phyloP scores from a whole-genome alignment of 345 rosid genomes.

The Crucihimalaya himalaica region DNA sequence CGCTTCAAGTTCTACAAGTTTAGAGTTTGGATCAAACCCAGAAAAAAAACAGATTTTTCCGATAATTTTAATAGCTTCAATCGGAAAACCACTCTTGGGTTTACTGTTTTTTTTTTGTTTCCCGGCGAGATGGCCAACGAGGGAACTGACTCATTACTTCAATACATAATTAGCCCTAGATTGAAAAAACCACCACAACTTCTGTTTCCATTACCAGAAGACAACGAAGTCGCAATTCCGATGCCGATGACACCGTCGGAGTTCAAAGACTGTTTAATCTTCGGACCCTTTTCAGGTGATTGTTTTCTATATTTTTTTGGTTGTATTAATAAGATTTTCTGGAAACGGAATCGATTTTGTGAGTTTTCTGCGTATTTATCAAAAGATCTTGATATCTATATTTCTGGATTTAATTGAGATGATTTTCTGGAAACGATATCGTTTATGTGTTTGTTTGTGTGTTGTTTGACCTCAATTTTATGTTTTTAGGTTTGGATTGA shows the following conservation, averaged over 20 bases:
- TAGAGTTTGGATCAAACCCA: not conserved
- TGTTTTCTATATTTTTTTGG: too few species aligned
- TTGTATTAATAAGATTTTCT: too few species aligned
- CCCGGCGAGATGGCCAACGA: constrained; percentile 34
- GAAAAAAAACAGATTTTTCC: not conserved
- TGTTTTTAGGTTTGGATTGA: too few species aligned
- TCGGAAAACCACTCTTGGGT: not conserved
- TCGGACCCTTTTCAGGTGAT: constrained; percentile 69
- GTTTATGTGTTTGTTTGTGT: too few species aligned
- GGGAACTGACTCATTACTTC: constrained; percentile 56
- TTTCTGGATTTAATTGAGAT: too few species aligned
- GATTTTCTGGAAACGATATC: too few species aligned
- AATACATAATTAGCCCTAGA: constrained; percentile 47
- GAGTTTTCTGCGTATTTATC: too few species aligned
- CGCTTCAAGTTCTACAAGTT: not conserved
- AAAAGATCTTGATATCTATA: too few species aligned
- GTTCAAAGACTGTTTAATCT: constrained; percentile 82
- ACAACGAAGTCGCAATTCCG: constrained; percentile 54
- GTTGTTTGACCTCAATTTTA: too few species aligned
- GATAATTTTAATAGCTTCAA: not conserved
- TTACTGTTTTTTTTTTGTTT: constrained; percentile 11
- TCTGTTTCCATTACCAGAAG: constrained; percentile 72
- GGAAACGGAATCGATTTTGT: too few species aligned
- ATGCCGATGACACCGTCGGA: constrained; percentile 69
- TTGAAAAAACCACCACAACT: constrained; percentile 38